Percentiles rank a stretch among this genome's conserved stretches.
phyloP scores from a whole-genome alignment of 192 early-diverging fungal species.

The Coemansia sp. region DNA sequence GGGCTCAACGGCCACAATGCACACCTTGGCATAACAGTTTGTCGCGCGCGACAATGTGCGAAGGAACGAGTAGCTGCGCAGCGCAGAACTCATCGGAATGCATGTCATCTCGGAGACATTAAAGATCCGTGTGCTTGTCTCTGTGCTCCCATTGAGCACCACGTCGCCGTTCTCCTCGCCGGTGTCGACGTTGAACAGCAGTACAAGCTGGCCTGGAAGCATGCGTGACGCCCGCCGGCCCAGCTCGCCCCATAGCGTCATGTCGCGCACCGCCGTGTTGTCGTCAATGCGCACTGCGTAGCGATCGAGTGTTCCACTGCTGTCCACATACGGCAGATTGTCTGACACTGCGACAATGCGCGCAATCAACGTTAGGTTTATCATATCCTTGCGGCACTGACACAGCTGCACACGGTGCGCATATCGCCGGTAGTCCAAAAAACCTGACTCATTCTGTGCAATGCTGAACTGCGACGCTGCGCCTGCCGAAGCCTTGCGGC shows the following conservation, averaged over 20 bases:
- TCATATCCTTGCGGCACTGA: slow-evolving; percentile 28
- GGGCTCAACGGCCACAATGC: slow-evolving; percentile 7
- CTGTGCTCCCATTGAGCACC: slow-evolving; percentile 32
- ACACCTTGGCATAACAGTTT: slow-evolving; percentile 22
- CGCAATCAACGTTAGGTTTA: slow-evolving; percentile 32
- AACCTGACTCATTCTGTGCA: slow-evolving; percentile 32
- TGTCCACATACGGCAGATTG: slow-evolving; percentile 25
- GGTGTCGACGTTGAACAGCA: slow-evolving; percentile 27
- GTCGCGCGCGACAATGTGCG: slow-evolving; percentile 1
- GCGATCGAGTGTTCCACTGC: slow-evolving; percentile 8
- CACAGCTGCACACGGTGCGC: slow-evolving; percentile 26
- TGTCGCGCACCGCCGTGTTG: slow-evolving; percentile 27
- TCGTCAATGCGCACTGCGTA: slow-evolving; percentile 42
- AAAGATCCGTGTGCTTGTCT: slow-evolving; percentile 11
- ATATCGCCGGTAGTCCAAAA: slow-evolving; percentile 32
- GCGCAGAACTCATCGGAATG: slow-evolving; percentile 23
- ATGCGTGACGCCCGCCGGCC: slow-evolving; percentile 24
- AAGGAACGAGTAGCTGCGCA: slow-evolving; percentile 23
- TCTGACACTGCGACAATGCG: slow-evolving; percentile 41
- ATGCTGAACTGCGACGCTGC: slow-evolving; percentile 18
- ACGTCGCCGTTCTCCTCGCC: slow-evolving; percentile 25
- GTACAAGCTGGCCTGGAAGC: slow-evolving; percentile 41
- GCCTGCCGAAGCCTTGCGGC: background rate
- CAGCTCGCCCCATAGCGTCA: slow-evolving; percentile 43
- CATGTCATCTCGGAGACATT: slow-evolving; percentile 29